Evolutionary conservation across 768 basidiomycete species (phyloP).

Genomic region (Tephrocybe sp.): DNA sequence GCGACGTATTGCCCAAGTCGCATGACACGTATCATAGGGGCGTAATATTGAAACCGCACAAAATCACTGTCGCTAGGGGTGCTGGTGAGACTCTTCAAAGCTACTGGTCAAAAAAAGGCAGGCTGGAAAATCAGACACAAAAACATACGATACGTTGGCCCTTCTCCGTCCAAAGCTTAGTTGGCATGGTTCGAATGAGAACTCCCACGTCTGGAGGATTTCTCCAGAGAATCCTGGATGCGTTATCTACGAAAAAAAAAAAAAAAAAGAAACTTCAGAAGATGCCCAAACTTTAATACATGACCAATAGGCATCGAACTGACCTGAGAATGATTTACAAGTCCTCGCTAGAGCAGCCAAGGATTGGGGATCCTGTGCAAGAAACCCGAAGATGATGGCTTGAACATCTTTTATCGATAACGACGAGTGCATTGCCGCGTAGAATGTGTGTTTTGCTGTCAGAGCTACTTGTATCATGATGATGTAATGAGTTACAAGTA

Average conservation of each 20-base stretch:
- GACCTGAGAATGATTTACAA: not conserved
- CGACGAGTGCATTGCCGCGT: too few relatives aligned
- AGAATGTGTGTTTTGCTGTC: too few relatives aligned
- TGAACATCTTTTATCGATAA: too few relatives aligned
- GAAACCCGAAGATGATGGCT: too few relatives aligned
- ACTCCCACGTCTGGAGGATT: not conserved
- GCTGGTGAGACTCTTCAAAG: not conserved
- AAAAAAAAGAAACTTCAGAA: not conserved
- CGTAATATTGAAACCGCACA: not conserved
- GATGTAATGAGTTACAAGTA: too few relatives aligned
- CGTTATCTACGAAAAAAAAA: not conserved
- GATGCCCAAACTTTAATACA: not conserved
- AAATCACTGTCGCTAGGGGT: not conserved
- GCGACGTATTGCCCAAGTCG: not conserved
- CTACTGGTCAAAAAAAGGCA: too few relatives aligned
- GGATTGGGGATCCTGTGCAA: not conserved
- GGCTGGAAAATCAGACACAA: too few relatives aligned
- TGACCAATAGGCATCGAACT: too few relatives aligned
- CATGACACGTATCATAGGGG: not conserved
- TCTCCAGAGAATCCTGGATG: not conserved
- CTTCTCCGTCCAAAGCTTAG: not conserved
- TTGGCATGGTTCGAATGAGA: not conserved
- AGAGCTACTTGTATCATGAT: too few relatives aligned
- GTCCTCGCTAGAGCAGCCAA: not conserved
- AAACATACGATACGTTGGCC: not conserved